Conservation (phyloP, 345 rosid genomes). For the Syzygium jambos region DNA sequence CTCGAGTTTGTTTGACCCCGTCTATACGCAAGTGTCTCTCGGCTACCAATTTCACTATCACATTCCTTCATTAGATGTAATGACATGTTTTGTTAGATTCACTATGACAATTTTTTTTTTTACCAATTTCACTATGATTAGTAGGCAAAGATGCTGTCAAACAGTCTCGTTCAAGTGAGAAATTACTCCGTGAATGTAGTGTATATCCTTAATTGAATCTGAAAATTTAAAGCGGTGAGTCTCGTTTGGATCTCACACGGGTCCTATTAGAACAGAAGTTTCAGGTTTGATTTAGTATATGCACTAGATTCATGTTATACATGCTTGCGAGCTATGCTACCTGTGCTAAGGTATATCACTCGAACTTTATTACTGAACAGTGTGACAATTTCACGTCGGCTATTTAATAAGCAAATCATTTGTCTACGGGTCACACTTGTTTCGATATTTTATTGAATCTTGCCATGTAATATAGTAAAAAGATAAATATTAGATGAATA, state of each 20-base stretch:
- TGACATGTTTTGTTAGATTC: neutral
- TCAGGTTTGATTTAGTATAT: neutral
- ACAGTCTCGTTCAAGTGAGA: neutral
- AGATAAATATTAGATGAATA: neutral
- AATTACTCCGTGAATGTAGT: neutral
- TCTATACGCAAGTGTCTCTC: neutral
- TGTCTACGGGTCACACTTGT: neutral
- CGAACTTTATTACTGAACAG: neutral
- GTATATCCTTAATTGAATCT: neutral
- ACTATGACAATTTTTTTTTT: neutral
- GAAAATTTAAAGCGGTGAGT: neutral
- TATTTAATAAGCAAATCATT: neutral
- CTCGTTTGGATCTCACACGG: neutral
- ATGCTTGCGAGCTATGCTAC: neutral
- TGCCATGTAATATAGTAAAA: neutral
- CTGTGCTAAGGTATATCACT: neutral
- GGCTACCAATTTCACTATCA: neutral
- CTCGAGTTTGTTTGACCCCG: neutral
- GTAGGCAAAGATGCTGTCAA: neutral
- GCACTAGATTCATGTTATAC: neutral
- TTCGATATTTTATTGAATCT: neutral
- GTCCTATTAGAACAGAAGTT: neutral
- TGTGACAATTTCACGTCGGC: neutral
- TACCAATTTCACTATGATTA: neutral
- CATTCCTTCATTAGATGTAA: neutral